phyloP scores from a whole-genome alignment of 2,329 filamentous ascomycete species.

The Scopulariopsis brevicaulis region DNA sequence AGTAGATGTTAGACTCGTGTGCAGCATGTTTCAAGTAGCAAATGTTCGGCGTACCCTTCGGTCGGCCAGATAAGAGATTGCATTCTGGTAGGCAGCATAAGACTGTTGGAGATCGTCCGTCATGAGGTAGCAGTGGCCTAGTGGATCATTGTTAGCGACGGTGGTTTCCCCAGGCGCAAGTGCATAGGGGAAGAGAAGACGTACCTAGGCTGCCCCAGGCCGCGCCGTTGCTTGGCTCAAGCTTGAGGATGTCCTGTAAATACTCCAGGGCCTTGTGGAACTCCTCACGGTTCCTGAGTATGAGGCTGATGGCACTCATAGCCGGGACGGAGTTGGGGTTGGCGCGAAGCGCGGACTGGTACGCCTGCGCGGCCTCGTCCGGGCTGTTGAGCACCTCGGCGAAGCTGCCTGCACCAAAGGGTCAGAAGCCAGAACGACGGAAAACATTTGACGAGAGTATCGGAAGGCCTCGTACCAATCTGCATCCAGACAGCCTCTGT shows the following conservation, averaged over 20 bases:
- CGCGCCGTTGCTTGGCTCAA: constrained; percentile 83
- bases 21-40: background rate
- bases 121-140: constrained; percentile 97
- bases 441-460: constrained; percentile 2
- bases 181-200: constrained; percentile 14
- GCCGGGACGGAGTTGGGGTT: constrained; percentile 83
- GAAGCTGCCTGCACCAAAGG: constrained; percentile 52
- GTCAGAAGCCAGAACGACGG: constrained; percentile 13
- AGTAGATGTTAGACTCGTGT: background rate
- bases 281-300: constrained; percentile 82
- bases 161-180: background rate
- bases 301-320: constrained; percentile 89
- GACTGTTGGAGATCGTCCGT: constrained; percentile 96
- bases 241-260: constrained; percentile 78
- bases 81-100: constrained; percentile 93
- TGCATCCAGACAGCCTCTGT: constrained; percentile 90
- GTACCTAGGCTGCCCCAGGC: constrained; percentile 91
- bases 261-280: constrained; percentile 93
- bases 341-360: constrained; percentile 78
- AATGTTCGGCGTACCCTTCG: constrained; percentile 59
- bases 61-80: constrained; percentile 82
- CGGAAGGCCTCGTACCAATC: constrained; percentile 55
- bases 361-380: constrained; percentile 81
- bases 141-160: background rate
- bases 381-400: constrained; percentile 80